Evolutionary conservation across 805 yeast species (phyloP), one percentile per base, ranked within the genome.

Genomic region (Metschnikowia lochheadii): DNA sequence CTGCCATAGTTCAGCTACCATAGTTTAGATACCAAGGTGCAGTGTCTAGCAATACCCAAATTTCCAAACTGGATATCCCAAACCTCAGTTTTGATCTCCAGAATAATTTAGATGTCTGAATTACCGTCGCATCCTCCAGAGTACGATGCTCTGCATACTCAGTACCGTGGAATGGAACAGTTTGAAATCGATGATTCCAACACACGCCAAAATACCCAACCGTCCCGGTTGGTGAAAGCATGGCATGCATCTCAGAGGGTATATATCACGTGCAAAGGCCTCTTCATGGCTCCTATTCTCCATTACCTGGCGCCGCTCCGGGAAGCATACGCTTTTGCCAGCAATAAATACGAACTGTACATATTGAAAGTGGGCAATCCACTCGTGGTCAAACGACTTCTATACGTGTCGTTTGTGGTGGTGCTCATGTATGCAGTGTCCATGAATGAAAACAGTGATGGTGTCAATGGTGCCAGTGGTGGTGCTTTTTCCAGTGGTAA

Each of bases 311-410:
- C 79, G 55, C 84, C 85, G 1, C 72, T 80, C 3, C 73, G 75
- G 55, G 82, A 79, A 59, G 72, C 77, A 2, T 75, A 74, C 55
- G 63, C 66, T 43, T 73, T 64, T 50, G 55, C 75, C 41, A 66
- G 66, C 48, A 66, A 70, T 37, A 74, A 76, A 47, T 69, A 81
- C 48, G 96, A 91, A 58, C 66, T 70, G 31, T 66, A 75, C 26
- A 66, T 92, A 11, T 73, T 83, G 17, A 79, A 79, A 52, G 57
- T 87, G n/a, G 96, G 97, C 4, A 89, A 91, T 62, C 97, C 97
- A 3, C 67, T 89, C 44, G 85, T 92, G 26, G 82, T 91, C 26
- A 85, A 87, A 57, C 73, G 98, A 39, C 72, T 91, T 37, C 65
- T 87, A 2, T 89, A 89, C 60, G 87, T 92, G 10, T 59, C 83